Percentiles rank a stretch among this genome's conserved stretches.
phyloP scores from a whole-genome alignment of 805 yeast genomes.

The Saccharomyces mikatae region DNA sequence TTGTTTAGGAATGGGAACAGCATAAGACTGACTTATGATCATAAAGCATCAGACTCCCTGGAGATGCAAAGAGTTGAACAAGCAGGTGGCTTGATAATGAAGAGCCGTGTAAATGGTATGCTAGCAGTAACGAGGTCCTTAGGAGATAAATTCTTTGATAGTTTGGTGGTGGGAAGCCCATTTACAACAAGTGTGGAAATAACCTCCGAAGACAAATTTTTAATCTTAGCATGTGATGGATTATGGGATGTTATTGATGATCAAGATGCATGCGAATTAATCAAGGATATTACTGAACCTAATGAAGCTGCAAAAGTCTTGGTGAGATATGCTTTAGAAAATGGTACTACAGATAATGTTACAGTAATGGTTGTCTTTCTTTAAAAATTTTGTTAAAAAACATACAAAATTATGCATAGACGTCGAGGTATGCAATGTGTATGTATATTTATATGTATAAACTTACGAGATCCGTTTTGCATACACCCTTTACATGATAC shows the following conservation, averaged over 20 bases:
- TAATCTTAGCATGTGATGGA: conserved; percentile 93
- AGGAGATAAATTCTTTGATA: conserved; percentile 91
- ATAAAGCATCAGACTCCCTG: conserved; percentile 74
- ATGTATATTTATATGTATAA: conserved; percentile 1
- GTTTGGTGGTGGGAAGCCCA: conserved; percentile 80
- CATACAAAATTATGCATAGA: not conserved
- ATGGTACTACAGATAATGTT: conserved; percentile 81
- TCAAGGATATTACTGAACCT: conserved; percentile 48
- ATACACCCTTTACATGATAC: not conserved
- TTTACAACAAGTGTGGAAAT: conserved; percentile 84
- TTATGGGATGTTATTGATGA: conserved; percentile 92
- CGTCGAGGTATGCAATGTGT: not conserved
- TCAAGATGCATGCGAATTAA: conserved; percentile 70
- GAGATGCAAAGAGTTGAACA: conserved; percentile 70
- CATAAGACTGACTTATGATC: conserved; percentile 80
- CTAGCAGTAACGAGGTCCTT: conserved; percentile 88
- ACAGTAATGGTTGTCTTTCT: conserved; percentile 78
- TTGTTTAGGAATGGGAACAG: conserved; percentile 69
- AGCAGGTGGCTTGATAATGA: conserved; percentile 81
- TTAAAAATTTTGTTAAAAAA: conserved; percentile 4
- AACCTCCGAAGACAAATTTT: conserved; percentile 54
- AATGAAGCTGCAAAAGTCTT: conserved; percentile 58
- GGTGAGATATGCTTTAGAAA: conserved; percentile 65
- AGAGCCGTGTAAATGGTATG: conserved; percentile 90
- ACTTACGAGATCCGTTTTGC: not conserved